These are phyloP conservation scores for Dysphania ambrosioides DNA, from an alignment of 148 eudicot genomes.

Conservation along the genomic window DNA sequence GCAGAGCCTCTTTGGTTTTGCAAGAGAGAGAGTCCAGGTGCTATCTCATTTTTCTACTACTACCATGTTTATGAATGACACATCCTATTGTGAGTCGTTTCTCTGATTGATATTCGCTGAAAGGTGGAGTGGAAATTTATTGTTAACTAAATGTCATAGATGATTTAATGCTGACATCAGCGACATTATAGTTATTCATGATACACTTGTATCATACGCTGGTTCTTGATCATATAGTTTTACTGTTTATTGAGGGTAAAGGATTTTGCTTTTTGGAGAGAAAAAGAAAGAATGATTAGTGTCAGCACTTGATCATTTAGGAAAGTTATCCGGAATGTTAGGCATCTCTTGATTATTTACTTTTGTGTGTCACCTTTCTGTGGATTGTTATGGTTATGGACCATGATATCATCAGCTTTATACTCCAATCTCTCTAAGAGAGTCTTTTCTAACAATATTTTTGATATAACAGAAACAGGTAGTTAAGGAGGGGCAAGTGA, in stretches of 20 bases:
- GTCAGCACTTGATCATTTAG: background rate
- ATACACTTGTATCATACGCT: background rate
- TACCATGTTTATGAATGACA: too few relatives aligned
- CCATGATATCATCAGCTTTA: background rate
- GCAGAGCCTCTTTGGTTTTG: background rate
- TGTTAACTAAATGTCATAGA: background rate
- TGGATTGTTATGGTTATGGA: background rate
- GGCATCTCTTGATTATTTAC: background rate
- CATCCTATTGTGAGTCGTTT: background rate
- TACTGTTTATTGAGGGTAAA: background rate
- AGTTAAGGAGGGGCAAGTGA: conserved; percentile 87
- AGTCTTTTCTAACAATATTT: conserved; percentile 1
- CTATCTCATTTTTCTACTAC: background rate
- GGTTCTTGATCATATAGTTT: background rate
- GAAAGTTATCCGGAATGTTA: background rate
- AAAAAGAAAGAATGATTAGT: background rate
- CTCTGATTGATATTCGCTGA: background rate
- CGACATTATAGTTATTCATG: background rate
- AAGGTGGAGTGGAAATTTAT: background rate
- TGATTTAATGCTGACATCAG: background rate
- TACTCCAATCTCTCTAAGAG: background rate
- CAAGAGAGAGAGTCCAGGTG: background rate
- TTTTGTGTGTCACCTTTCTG: background rate
- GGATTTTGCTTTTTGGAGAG: background rate
- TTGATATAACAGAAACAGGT: conserved; percentile 53